Evolutionary conservation across 176 grass and related monocot genomes (phyloP), one percentile per base, ranked within the genome.

Genomic region (Zoysia pacifica): DNA sequence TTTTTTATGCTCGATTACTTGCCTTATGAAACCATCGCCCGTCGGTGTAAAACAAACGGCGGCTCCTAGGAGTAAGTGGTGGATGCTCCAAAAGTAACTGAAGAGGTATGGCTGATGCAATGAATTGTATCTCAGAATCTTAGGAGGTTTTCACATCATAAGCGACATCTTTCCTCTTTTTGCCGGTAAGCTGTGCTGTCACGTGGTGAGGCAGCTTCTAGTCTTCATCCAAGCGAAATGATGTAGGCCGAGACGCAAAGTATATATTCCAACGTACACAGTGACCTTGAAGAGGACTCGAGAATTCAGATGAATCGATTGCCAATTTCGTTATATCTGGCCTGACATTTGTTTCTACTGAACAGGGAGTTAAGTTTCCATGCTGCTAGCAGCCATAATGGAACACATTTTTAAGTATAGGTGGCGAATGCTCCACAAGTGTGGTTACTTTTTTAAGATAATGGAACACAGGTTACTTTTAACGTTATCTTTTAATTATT

Each of bases 231-330:
- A 70, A 52, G 18, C 11, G 65, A 61, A 6, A 50, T 15, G 14
- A 16, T 55, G 55, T 4, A 70, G 20, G 48, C 4, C 5, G 56
- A 44, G 18, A 89, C 77, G 56, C 67, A 82, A 82, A 81, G 83
- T 73, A 89, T 82, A 72, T 73, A 82, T 85, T 82, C 87, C 82
- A 66, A 76, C 59, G 44, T 14, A 63, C 65, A 73, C 73, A 56
- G 76, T 65, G 65, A 28, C 28, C 7, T 65, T 37, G 9, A 43
- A 47, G 18, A 65, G 52, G 13, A 51, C 13, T 15, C 6, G 62
- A 52, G 13, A 61, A 10, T 20, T 15, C 62, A 82, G 46, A 63
- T 41, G 18, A 50, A 10, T 52, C 9, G 3, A 79, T 68, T 36
- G 18, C 58, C 19, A 9, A 60, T 28, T 20, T 60, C 8, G 58